Conservation (phyloP, 2,329 filamentous ascomycete species). For the Conoideocrella luteorostrata region DNA sequence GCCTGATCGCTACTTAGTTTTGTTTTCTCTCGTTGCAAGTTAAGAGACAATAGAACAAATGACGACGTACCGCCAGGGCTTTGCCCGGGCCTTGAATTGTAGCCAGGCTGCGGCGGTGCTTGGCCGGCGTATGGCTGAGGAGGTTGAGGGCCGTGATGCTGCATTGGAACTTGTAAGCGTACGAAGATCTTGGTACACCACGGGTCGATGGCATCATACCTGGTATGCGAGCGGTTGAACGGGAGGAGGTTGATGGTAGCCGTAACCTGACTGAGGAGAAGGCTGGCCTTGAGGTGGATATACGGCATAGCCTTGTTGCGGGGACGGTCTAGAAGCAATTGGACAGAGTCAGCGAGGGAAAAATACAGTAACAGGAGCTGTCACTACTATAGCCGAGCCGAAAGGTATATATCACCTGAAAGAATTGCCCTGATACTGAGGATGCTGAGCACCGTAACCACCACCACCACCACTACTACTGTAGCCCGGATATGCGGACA, state of each 20-base stretch:
- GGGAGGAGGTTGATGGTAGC: slow-evolving; percentile 33
- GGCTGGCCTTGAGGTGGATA: slow-evolving; percentile 42
- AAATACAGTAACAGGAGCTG: neutral
- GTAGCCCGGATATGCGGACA: slow-evolving; percentile 60
- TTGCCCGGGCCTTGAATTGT: slow-evolving; percentile 41
- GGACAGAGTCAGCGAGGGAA: neutral
- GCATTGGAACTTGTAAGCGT: slow-evolving; percentile 1
- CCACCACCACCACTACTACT: slow-evolving; percentile 29
- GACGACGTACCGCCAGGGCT: slow-evolving; percentile 21
- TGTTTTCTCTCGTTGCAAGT: neutral
- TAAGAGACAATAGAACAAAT: no score
- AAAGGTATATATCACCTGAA: slow-evolving; percentile 10
- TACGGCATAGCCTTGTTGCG: slow-evolving; percentile 19
- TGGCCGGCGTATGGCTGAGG: slow-evolving; percentile 24
- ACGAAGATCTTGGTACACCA: slow-evolving; percentile 23
- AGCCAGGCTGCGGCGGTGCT: slow-evolving; percentile 36
- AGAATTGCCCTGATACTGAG: slow-evolving; percentile 32
- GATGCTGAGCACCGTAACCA: slow-evolving; percentile 32
- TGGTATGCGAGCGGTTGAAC: slow-evolving; percentile 37
- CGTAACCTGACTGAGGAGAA: slow-evolving; percentile 42
- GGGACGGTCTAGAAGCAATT: slow-evolving; percentile 7
- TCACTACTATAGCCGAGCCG: no score
- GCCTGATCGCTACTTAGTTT: slow-evolving; percentile 7
- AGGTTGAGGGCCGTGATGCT: slow-evolving; percentile 26
- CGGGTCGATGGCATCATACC: slow-evolving; percentile 15